Evolutionary conservation across 108 stramenopile species (phyloP).

Genomic region (Conticribra weissflogii): DNA sequence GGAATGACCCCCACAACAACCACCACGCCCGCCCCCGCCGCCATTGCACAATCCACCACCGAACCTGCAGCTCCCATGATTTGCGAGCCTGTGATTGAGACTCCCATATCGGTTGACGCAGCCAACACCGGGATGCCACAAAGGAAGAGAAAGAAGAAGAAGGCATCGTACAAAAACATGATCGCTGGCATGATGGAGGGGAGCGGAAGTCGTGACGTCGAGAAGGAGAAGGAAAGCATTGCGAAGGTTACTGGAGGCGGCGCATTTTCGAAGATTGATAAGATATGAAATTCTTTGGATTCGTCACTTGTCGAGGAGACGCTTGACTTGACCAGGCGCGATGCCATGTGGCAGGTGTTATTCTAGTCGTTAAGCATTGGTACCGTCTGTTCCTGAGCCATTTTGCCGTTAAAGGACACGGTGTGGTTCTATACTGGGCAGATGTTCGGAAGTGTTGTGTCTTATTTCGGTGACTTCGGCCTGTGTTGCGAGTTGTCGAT

Average conservation of each 20-base stretch:
- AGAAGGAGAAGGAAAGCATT: conserved; percentile 78
- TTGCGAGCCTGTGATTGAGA: conserved; percentile 18
- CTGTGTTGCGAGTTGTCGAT: too few relatives aligned
- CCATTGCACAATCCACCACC: neutral
- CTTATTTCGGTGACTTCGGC: too few relatives aligned
- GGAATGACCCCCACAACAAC: conserved; percentile 21
- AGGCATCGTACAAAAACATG: conserved; percentile 87
- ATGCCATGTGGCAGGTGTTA: neutral
- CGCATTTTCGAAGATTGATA: conserved; percentile 87
- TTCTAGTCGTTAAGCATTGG: neutral
- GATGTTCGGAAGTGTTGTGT: too few relatives aligned
- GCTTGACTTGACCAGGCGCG: conserved; percentile 1
- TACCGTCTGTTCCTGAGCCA: neutral
- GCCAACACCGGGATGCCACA: conserved; percentile 14
- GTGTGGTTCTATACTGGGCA: too few relatives aligned
- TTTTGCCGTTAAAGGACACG: too few relatives aligned
- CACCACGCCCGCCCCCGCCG: conserved; percentile 16
- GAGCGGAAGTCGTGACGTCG: conserved; percentile 44
- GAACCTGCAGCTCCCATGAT: conserved; percentile 16
- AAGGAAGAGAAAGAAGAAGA: conserved; percentile 89
- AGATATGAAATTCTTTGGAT: conserved; percentile 62
- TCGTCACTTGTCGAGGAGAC: neutral
- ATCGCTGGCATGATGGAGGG: conserved; percentile 70
- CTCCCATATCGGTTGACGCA: conserved; percentile 1
- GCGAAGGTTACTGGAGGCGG: conserved; percentile 85